phyloP scores from a whole-genome alignment of 768 basidiomycete genomes.

The Aureoboletus auriporus region DNA sequence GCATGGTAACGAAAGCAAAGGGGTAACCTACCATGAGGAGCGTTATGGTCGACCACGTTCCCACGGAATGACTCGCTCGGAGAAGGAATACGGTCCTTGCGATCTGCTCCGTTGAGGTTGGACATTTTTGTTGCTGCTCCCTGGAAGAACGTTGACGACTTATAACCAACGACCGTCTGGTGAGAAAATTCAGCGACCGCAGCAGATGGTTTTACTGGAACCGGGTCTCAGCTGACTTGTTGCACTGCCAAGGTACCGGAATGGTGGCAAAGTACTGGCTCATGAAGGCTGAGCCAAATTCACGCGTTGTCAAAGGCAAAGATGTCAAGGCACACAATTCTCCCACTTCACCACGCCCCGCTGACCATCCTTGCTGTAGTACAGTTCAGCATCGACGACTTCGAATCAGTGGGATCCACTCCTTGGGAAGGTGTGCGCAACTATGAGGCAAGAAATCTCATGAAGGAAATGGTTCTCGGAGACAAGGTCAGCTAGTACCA shows the following conservation, averaged over 20 bases:
- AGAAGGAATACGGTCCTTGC: constrained; percentile 51
- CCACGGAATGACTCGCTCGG: constrained; percentile 35
- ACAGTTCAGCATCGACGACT: constrained; percentile 85
- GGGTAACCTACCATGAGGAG: constrained; percentile 51
- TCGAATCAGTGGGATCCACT: constrained; percentile 64
- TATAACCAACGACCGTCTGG: constrained; percentile 8
- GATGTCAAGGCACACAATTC: constrained; percentile 64
- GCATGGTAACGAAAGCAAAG: background rate
- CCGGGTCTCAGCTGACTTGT: too few relatives aligned
- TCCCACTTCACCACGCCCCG: background rate
- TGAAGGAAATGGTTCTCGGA: constrained; percentile 74
- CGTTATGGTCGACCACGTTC: constrained; percentile 72
- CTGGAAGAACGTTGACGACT: constrained; percentile 1
- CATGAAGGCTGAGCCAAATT: constrained; percentile 84
- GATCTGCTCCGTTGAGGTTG: constrained; percentile 28
- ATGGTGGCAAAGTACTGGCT: constrained; percentile 48
- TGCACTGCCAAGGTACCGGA: too few relatives aligned
- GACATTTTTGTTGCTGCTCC: constrained; percentile 17
- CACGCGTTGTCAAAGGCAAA: constrained; percentile 79
- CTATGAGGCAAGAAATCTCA: constrained; percentile 76
- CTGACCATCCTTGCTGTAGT: constrained; percentile 1
- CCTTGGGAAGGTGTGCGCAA: constrained; percentile 90
- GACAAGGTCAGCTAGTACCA: constrained; percentile 53
- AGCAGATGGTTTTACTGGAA: too few relatives aligned
- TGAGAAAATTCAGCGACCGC: too few relatives aligned